Evolutionary conservation across 208 protist genomes (phyloP).

Genomic region (Crithidia acanthocephali): DNA sequence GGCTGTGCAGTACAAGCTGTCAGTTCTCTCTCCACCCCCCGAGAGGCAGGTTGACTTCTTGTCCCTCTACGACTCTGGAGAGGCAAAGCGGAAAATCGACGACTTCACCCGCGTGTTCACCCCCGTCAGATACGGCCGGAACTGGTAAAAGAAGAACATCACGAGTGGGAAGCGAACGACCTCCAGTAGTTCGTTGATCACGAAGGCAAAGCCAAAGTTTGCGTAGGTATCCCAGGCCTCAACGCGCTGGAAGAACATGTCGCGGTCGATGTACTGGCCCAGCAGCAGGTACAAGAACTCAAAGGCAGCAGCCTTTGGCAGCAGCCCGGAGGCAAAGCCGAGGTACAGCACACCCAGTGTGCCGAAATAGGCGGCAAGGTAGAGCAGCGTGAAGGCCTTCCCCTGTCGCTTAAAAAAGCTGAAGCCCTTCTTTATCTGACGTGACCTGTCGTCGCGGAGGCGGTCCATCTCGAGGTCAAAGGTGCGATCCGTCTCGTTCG

Average conservation of each 20-base stretch:
- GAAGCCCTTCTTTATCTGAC: conserved; percentile 59
- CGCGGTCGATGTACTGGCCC: conserved; percentile 57
- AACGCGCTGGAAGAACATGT: conserved; percentile 74
- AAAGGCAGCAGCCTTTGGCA: conserved; percentile 79
- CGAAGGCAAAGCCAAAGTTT: conserved; percentile 90
- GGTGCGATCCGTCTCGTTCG: conserved; percentile 53
- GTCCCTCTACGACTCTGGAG: conserved; percentile 48
- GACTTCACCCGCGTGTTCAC: conserved; percentile 59
- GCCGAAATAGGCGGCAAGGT: conserved; percentile 59
- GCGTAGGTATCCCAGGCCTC: conserved; percentile 86
- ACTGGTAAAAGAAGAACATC: conserved; percentile 76
- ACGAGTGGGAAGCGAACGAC: conserved; percentile 77
- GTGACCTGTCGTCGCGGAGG: conserved; percentile 63
- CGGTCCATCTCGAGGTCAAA: conserved; percentile 82
- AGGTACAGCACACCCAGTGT: conserved; percentile 69
- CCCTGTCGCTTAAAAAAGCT: conserved; percentile 88
- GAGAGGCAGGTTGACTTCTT: neutral
- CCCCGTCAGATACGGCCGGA: conserved; percentile 59
- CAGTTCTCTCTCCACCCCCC: too few species aligned
- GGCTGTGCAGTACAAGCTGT: too few species aligned
- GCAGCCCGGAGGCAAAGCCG: conserved; percentile 61
- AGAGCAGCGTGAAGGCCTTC: conserved; percentile 68
- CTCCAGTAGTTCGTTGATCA: conserved; percentile 87
- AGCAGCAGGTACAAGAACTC: conserved; percentile 79
- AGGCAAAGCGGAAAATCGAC: conserved; percentile 70